Percentiles rank a stretch among this genome's conserved stretches.
Conservation (phyloP, 2,329 filamentous ascomycete species). For the Calonectria hongkongensis region DNA sequence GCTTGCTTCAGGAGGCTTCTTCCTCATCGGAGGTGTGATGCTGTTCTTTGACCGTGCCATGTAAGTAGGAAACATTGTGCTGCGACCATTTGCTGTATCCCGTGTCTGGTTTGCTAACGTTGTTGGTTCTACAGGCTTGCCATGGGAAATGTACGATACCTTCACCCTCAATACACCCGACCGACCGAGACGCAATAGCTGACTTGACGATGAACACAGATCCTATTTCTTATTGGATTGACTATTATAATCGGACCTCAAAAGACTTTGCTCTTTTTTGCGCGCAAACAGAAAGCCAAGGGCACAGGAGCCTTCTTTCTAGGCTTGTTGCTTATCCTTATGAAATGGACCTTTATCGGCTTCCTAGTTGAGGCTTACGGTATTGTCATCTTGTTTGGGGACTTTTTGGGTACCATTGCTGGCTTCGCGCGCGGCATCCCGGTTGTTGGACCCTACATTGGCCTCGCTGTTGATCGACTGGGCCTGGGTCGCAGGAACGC, state of each 20-base stretch:
- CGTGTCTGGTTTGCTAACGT: slow-evolving; percentile 83
- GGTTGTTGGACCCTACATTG: slow-evolving; percentile 90
- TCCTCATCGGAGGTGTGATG: slow-evolving; percentile 94
- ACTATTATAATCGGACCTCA: slow-evolving; percentile 95
- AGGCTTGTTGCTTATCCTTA: slow-evolving; percentile 88
- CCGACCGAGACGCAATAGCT: slow-evolving; percentile 44
- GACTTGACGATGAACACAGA: slow-evolving; percentile 69
- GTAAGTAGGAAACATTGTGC: slow-evolving; percentile 69
- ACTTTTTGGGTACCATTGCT: slow-evolving; percentile 95
- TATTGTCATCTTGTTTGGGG: slow-evolving; percentile 94
- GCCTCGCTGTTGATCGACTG: slow-evolving; percentile 81
- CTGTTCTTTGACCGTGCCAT: slow-evolving; percentile 99
- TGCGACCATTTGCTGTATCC: slow-evolving; percentile 63
- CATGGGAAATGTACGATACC: slow-evolving; percentile 89
- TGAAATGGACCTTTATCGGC: slow-evolving; percentile 93
- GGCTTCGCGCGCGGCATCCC: slow-evolving; percentile 90
- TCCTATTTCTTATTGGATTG: slow-evolving; percentile 97
- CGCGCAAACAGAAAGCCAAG: slow-evolving; percentile 92
- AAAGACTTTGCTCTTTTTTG: slow-evolving; percentile 96
- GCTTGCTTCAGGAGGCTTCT: slow-evolving; percentile 84
- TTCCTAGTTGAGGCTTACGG: slow-evolving; percentile 95
- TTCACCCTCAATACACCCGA: slow-evolving; percentile 35
- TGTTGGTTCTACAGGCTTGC: slow-evolving; percentile 86
- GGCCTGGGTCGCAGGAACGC: slow-evolving; percentile 83
- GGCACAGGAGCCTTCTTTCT: slow-evolving; percentile 91